A percentile compares a stretch with the other conserved stretches of the same genome.
Evolutionary conservation across 108 stramenopile genomes (phyloP).

Genomic region (Chaetoceros tenuissimus): DNA sequence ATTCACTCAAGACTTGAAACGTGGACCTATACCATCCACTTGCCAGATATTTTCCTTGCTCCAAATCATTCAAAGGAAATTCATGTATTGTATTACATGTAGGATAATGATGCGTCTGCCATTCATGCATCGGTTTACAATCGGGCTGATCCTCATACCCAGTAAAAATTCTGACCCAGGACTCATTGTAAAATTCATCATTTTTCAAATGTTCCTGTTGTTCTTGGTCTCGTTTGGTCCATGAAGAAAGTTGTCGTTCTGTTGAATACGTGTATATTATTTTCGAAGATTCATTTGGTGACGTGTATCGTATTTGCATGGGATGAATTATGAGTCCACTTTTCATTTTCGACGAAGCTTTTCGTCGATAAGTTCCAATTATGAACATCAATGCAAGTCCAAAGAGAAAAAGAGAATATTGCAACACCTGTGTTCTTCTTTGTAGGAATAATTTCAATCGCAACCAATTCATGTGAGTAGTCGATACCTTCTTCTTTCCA

Average conservation of each 20-base stretch:
- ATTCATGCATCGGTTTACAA: conserved; percentile 7
- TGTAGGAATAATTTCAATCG: no score
- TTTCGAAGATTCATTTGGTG: no score
- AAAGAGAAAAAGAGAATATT: no score
- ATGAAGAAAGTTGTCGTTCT: background rate
- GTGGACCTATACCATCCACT: background rate
- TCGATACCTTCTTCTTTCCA: no score
- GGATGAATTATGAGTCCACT: no score
- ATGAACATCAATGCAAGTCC: no score
- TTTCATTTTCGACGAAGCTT: no score
- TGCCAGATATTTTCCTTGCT: background rate
- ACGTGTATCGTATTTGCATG: no score
- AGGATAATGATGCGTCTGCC: conserved; percentile 7
- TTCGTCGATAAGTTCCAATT: no score
- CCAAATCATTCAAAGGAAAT: background rate
- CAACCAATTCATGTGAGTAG: no score
- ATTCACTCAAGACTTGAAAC: background rate
- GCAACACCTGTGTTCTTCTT: no score
- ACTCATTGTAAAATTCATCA: background rate
- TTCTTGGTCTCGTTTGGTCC: background rate
- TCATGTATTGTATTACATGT: conserved; percentile 10
- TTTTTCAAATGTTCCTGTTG: background rate
- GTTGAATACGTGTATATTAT: background rate
- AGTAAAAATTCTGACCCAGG: background rate
- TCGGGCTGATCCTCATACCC: background rate